Evolutionary conservation across 202 grass and related monocot species (phyloP).

Genomic region (Brachypodium distachyon): DNA sequence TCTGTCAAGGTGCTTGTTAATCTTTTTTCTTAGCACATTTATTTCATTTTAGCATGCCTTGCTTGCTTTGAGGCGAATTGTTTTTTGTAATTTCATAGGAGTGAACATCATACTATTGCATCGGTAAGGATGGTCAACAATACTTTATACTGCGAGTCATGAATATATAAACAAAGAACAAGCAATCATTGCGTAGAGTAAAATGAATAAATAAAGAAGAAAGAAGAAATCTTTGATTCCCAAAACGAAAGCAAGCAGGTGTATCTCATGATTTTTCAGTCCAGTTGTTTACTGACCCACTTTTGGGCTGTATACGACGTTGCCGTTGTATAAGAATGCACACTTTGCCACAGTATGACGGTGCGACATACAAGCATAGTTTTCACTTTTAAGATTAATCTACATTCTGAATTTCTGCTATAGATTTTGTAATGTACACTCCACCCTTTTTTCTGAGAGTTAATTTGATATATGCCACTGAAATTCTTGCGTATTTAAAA

Average conservation of each 20-base stretch:
- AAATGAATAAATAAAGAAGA: neutral
- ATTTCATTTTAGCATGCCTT: neutral
- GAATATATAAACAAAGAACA: neutral
- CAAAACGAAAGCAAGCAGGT: neutral
- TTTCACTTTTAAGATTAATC: neutral
- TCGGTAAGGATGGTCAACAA: neutral
- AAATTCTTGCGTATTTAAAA: too few species aligned
- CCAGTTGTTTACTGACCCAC: neutral
- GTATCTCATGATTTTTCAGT: neutral
- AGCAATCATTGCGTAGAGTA: neutral
- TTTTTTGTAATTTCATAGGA: neutral
- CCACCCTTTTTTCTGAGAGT: too few species aligned
- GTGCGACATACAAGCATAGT: neutral
- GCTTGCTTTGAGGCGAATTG: neutral
- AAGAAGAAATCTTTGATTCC: neutral
- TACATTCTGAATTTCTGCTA: neutral
- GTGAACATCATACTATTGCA: neutral
- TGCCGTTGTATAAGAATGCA: neutral
- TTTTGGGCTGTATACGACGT: neutral
- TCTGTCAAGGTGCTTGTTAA: conserved; percentile 57
- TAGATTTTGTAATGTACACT: neutral
- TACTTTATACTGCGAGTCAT: neutral
- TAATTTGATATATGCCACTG: too few species aligned
- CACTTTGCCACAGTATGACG: neutral
- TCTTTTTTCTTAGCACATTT: neutral